Evolutionary conservation across 129 eudicot species (phyloP).

Genomic region (Flaveria linearis): DNA sequence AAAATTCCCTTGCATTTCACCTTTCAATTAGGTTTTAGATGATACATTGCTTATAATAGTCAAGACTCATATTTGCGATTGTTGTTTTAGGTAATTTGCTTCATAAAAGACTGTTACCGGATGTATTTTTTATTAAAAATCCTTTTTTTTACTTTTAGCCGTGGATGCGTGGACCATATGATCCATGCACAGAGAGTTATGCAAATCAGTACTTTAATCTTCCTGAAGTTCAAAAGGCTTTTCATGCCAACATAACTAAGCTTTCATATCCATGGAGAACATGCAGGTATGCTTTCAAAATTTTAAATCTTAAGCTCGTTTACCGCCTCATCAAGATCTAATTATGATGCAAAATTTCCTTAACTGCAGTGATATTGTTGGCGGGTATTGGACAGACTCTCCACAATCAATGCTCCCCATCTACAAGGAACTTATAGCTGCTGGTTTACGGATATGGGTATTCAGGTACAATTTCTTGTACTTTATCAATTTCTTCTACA

Average conservation of each 20-base stretch:
- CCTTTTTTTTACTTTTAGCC: conserved; percentile 43
- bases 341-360: conserved; percentile 10
- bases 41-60: background rate
- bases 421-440: conserved; percentile 79
- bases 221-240: conserved; percentile 89
- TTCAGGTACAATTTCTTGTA: conserved; percentile 54
- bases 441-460: conserved; percentile 89
- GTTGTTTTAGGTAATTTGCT: background rate
- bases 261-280: conserved; percentile 79
- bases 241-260: conserved; percentile 75
- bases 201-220: conserved; percentile 71
- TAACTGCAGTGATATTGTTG: conserved; percentile 74
- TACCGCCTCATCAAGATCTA: background rate
- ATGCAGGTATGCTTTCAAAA: conserved; percentile 62
- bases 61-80: background rate
- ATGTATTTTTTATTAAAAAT: background rate
- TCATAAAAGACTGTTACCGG: background rate
- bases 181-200: conserved; percentile 90
- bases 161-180: conserved; percentile 94
- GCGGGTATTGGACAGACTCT: conserved; percentile 81
- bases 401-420: conserved; percentile 93
- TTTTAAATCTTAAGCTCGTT: background rate
- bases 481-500: background rate
- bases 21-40: background rate
- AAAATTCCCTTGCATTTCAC: background rate